Percentiles rank a stretch among this genome's conserved stretches.
phyloP scores from a whole-genome alignment of 805 yeast species.

The Teunomyces panamensis region DNA sequence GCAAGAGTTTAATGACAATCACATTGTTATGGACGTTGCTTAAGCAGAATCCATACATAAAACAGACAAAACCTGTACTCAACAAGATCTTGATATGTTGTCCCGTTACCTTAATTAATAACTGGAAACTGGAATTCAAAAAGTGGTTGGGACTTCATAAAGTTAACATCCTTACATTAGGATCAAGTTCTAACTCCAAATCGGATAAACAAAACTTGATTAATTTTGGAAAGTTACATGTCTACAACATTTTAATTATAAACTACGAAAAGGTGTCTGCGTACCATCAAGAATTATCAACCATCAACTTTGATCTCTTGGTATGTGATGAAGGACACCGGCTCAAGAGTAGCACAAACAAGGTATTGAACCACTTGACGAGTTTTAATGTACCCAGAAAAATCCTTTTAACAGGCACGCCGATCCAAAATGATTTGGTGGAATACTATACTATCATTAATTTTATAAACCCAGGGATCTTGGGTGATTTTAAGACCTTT shows the following conservation, averaged over 20 bases:
- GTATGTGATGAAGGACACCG: conserved; percentile 97
- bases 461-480: conserved; percentile 79
- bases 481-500: conserved; percentile 60
- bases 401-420: conserved; percentile 81
- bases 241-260: conserved; percentile 77
- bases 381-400: conserved; percentile 53
- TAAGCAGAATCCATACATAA: conserved; percentile 53
- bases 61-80: conserved; percentile 32
- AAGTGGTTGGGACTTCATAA: conserved; percentile 79
- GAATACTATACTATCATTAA: conserved; percentile 82
- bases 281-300: conserved; percentile 48
- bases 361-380: conserved; percentile 63
- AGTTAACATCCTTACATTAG: conserved; percentile 63
- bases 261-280: conserved; percentile 81
- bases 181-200: conserved; percentile 45
- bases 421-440: conserved; percentile 84
- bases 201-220: conserved; percentile 57
- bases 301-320: conserved; percentile 58
- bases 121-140: conserved; percentile 84
- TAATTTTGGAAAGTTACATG: conserved; percentile 62
- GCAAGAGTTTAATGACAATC: conserved; percentile 81
- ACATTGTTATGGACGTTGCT: conserved; percentile 79
- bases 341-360: conserved; percentile 70
- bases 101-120: conserved; percentile 83
- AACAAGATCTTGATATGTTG: conserved; percentile 76